Evolutionary conservation across 2,329 filamentous ascomycete species (phyloP), one percentile per base, ranked within the genome.

Genomic region (Lasiodiplodia theobromae): DNA sequence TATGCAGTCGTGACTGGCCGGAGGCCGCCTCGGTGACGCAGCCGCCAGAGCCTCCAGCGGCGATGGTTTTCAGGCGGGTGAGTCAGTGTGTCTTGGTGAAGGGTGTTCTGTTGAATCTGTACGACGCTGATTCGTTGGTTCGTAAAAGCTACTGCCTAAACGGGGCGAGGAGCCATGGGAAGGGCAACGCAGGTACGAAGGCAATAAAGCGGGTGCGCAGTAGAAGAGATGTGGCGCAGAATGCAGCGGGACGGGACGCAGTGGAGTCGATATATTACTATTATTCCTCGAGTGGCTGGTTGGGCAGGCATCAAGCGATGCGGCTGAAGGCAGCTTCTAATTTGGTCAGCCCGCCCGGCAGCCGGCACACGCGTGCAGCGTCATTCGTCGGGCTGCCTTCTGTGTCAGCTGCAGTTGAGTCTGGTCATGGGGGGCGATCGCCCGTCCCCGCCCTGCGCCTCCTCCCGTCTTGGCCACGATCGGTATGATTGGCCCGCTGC

Each of bases 1-100:
- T 67, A 67, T 28, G 18, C 11, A 6, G 18, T 21, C 28, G 53
- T 47, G 40, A 8, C 7, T 21, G 28, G 28, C 34, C 21, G 31
- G 65, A 60, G 65, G 53, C 40, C 65, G 65, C 56, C 40, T 56
- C 47, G 34, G 56, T 58, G 54, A 67, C 44, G 54, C 65, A 51
- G 52, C 54, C 44, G 31, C 54, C 16, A 18, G 40, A 49, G 52
- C 51, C 38, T 38, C 40, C 14, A 21, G 34, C 57, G 53, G 65
- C 44, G 54, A 38, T n/a, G 52, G 25, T 54, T 54, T 16, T 34
- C 14, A 16, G 25, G n/a, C 54, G 51, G 65, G 54, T 60, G 65
- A 67, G 65, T 67, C 65, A 67, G 34, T 34, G 34, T 34, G 21
- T 38, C 47, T 12, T 37, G 44, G 25, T 38, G 60, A 37, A 62